Evolutionary conservation across 148 eudicot species (phyloP).

Genomic region (Gaultheria prostrata): DNA sequence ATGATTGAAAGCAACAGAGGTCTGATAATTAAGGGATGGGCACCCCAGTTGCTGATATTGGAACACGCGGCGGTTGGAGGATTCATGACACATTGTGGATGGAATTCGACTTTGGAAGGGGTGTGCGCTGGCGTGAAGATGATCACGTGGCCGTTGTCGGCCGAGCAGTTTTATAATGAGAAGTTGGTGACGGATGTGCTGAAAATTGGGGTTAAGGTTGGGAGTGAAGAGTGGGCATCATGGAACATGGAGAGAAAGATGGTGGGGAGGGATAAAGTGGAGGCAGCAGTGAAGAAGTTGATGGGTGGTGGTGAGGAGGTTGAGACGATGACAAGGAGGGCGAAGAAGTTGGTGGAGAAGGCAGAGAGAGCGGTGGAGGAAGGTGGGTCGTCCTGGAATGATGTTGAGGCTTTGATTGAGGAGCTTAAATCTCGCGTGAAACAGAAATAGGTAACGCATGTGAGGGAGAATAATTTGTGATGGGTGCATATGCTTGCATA

Average conservation of each 20-base stretch:
- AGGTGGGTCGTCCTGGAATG: constrained; percentile 15
- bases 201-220: constrained; percentile 7
- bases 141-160: constrained; percentile 30
- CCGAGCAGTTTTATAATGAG: constrained; percentile 33
- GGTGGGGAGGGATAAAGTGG: constrained; percentile 9
- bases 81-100: constrained; percentile 29
- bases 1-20: constrained; percentile 16
- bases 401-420: constrained; percentile 10
- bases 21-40: constrained; percentile 33
- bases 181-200: constrained; percentile 17
- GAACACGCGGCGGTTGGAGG: constrained; percentile 26
- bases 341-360: background rate
- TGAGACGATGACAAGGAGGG: constrained; percentile 13
- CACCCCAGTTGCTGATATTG: constrained; percentile 30
- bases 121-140: constrained; percentile 23
- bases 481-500: background rate
- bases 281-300: constrained; percentile 2
- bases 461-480: background rate
- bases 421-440: background rate
- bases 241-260: constrained; percentile 13
- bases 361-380: background rate
- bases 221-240: constrained; percentile 9
- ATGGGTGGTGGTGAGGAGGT: background rate
- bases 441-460: background rate
- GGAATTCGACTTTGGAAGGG: constrained; percentile 17